Conservation (phyloP, 2,329 filamentous ascomycete genomes). For the Colletotrichum endophyticum region DNA sequence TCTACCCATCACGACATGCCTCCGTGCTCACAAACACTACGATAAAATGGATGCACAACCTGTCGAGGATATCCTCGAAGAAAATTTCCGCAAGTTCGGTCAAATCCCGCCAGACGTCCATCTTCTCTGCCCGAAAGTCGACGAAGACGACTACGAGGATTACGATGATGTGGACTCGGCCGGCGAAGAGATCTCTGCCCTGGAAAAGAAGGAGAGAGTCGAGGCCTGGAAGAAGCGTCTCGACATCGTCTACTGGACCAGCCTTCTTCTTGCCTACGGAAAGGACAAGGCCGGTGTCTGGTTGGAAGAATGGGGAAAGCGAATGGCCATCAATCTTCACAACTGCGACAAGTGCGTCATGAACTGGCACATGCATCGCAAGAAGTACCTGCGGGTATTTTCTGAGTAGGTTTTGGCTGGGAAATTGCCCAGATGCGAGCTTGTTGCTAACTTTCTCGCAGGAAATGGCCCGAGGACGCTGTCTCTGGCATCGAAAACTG, state of each 20-base stretch:
- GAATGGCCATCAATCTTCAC: slow-evolving; percentile 63
- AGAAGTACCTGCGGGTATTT: slow-evolving; percentile 65
- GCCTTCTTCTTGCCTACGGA: slow-evolving; percentile 71
- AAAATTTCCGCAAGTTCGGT: slow-evolving; percentile 48
- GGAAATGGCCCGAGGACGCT: slow-evolving; percentile 54
- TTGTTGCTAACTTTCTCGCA: slow-evolving; percentile 29
- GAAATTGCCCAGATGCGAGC: background rate
- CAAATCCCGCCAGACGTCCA: slow-evolving; percentile 58
- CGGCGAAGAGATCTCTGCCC: slow-evolving; percentile 44
- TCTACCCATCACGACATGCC: background rate
- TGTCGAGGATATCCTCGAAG: slow-evolving; percentile 44
- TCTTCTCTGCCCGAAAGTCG: slow-evolving; percentile 70
- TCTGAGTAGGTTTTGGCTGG: slow-evolving; percentile 52
- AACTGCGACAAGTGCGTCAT: slow-evolving; percentile 74
- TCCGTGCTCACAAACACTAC: background rate
- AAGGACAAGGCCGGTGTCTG: slow-evolving; percentile 64
- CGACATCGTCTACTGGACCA: slow-evolving; percentile 69
- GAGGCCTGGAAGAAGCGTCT: slow-evolving; percentile 60
- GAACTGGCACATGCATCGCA: slow-evolving; percentile 75
- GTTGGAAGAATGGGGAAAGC: slow-evolving; percentile 62
- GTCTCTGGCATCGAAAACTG: slow-evolving; percentile 58
- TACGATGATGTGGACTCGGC: slow-evolving; percentile 60
- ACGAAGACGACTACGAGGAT: slow-evolving; percentile 66
- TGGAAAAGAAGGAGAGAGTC: slow-evolving; percentile 59
- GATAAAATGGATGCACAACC: slow-evolving; percentile 38